phyloP scores from a whole-genome alignment of 2,329 filamentous ascomycete genomes.

The Botrytis porri region DNA sequence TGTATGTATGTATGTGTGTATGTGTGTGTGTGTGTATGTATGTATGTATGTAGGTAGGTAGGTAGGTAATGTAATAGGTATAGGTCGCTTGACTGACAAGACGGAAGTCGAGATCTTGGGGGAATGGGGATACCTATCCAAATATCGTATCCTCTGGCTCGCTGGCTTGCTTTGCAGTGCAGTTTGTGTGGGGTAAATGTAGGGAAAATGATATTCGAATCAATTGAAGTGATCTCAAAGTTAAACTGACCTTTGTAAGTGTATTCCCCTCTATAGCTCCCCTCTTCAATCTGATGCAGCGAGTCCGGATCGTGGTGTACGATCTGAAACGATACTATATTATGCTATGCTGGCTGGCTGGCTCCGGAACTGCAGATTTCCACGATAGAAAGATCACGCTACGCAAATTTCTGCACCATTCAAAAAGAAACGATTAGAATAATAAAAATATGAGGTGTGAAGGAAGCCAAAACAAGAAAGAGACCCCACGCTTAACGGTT shows the following conservation, averaged over 20 bases:
- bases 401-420: slow-evolving; percentile 15
- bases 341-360: slow-evolving; percentile 9
- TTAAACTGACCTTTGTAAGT: slow-evolving; percentile 15
- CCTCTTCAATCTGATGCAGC: slow-evolving; percentile 7
- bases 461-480: background rate
- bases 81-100: slow-evolving; percentile 15
- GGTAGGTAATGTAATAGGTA: background rate
- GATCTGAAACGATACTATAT: background rate
- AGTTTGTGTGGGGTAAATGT: slow-evolving; percentile 12
- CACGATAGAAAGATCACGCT: slow-evolving; percentile 15
- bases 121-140: slow-evolving; percentile 7
- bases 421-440: slow-evolving; percentile 11
- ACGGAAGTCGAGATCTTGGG: slow-evolving; percentile 5
- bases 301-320: slow-evolving; percentile 7
- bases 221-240: slow-evolving; percentile 7
- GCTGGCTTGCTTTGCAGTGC: slow-evolving; percentile 15
- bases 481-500: background rate
- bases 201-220: slow-evolving; percentile 10
- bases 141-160: slow-evolving; percentile 7
- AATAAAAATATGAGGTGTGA: background rate
- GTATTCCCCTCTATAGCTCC: slow-evolving; percentile 9
- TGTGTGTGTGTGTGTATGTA: too few relatives aligned
- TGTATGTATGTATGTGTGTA: background rate
- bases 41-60: background rate
- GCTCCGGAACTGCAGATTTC: slow-evolving; percentile 8